Base-by-base conservation (phyloP, 2,329 filamentous ascomycete species). In the Diaporthe ilicicola region DNA sequence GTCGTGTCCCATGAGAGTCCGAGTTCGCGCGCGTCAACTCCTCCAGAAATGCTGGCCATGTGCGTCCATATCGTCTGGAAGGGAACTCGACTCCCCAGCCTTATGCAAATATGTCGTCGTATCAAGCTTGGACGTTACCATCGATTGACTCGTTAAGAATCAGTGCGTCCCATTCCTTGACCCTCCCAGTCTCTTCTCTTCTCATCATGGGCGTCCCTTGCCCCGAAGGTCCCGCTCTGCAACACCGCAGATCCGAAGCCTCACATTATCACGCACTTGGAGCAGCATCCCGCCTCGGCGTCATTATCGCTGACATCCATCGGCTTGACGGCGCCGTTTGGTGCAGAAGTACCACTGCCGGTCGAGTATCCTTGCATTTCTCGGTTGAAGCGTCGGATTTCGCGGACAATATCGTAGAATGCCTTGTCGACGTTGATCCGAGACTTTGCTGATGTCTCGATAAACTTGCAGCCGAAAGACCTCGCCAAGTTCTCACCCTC, bases 371-470 rank as follows among this genome's bases (percentile, higher is more conserved):
- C 94, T 73, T 95, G 94, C 91, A 98, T 97, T 81, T 98, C 95
- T 82, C 96, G 95, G 90, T 99, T 98, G 85, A 97, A 98, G 84
- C 94, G 93, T 84, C 96, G 91, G 80, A 99, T 99, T 82, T 98
- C 96, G 81, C 96, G 93, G 71, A 99, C 96, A 77, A 98, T 95
- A 81, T 98, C 95, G 88, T 95, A 98, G 85, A 99, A 99, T 69
- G 95, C 94, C 84, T 97, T 95, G 84, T 99, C 96, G 78, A 99
- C 96, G 81, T 98, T 98, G 86, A 96, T 97, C 81, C 95, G 92
- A 74, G 95, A 97, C 86, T 98, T 99, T 76, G 96, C 96, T 51
- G 96, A 99, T 15, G 96, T 98, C 87, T 99, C 96, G 85, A 98
- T 97, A 86, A 98, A 99, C 81, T 96, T 97, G 92, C 96, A 99